Evolutionary conservation across 306 rosid species (phyloP).

Genomic region (Senna tora): DNA sequence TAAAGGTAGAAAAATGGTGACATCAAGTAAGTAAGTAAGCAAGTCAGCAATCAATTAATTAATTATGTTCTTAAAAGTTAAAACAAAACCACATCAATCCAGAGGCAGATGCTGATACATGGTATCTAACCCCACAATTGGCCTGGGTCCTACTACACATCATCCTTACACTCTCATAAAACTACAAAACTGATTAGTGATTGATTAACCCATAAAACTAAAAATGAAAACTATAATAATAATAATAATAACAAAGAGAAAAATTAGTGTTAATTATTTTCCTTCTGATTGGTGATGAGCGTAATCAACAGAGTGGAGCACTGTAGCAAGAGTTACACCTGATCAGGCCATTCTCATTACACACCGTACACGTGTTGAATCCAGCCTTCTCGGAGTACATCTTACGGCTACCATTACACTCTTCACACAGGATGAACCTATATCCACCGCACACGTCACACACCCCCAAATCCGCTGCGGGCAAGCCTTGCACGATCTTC

Average conservation of each 20-base stretch:
- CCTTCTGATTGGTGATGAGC: not conserved
- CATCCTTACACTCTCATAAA: slow-evolving; percentile 29
- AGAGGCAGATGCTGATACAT: slow-evolving; percentile 31
- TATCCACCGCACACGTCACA: slow-evolving; percentile 76
- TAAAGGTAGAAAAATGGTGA: not conserved
- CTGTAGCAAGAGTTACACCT: slow-evolving; percentile 84
- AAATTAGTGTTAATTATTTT: not conserved
- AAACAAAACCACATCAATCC: slow-evolving; percentile 7
- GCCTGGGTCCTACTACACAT: slow-evolving; percentile 23
- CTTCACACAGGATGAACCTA: slow-evolving; percentile 75
- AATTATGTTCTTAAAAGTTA: not conserved
- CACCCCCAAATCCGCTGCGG: slow-evolving; percentile 57
- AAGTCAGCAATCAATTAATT: slow-evolving; percentile 10
- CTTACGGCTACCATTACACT: slow-evolving; percentile 80
- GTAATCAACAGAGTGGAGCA: slow-evolving; percentile 43
- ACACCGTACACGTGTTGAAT: slow-evolving; percentile 64
- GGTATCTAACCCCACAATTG: slow-evolving; percentile 22
- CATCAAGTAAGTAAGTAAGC: slow-evolving; percentile 6
- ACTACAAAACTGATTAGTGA: slow-evolving; percentile 37
- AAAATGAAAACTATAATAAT: not conserved
- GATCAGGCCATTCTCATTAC: slow-evolving; percentile 88
- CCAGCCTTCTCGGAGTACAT: slow-evolving; percentile 70
- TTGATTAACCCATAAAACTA: not conserved
- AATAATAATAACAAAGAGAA: not conserved
- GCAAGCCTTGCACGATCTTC: slow-evolving; percentile 81